A percentile compares a stretch with the other conserved stretches of the same genome.
Evolutionary conservation across 2,329 filamentous ascomycete genomes (phyloP).

Genomic region (Diaporthe batatas): DNA sequence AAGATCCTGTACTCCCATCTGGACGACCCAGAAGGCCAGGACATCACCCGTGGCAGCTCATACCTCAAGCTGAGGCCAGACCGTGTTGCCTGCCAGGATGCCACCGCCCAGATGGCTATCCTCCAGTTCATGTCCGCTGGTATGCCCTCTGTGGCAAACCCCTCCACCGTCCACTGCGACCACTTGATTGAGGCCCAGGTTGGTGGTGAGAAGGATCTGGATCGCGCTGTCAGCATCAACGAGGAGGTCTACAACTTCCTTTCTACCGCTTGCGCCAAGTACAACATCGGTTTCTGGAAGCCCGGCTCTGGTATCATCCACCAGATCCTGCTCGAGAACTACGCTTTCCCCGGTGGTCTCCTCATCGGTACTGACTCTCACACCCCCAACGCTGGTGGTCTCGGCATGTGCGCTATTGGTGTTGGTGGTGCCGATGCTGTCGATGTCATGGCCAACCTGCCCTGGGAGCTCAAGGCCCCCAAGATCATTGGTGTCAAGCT

Average conservation of each 20-base stretch:
- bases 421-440: slow-evolving; percentile 98
- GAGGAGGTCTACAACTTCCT: slow-evolving; percentile 99
- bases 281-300: slow-evolving; percentile 99
- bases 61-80: slow-evolving; percentile 98
- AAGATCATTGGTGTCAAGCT: slow-evolving; percentile 98
- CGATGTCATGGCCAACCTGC: slow-evolving; percentile 96
- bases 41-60: slow-evolving; percentile 94
- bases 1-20: slow-evolving; percentile 99
- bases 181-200: slow-evolving; percentile 98
- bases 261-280: slow-evolving; percentile 93
- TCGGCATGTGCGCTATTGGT: slow-evolving; percentile 95
- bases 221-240: slow-evolving; percentile 91
- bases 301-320: slow-evolving; percentile 99
- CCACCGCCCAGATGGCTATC: slow-evolving; percentile 99
- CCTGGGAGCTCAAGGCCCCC: slow-evolving; percentile 98
- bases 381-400: slow-evolving; percentile 96
- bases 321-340: slow-evolving; percentile 98
- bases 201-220: slow-evolving; percentile 93
- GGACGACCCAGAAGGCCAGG: slow-evolving; percentile 95
- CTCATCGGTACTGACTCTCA: slow-evolving; percentile 98
- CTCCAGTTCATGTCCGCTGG: slow-evolving; percentile 99
- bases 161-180: slow-evolving; percentile 97
- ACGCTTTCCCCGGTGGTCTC: slow-evolving; percentile 97
- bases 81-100: slow-evolving; percentile 99
- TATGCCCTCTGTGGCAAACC: slow-evolving; percentile 95